These are phyloP conservation scores for Bruguiera sexangula DNA, from an alignment of 345 rosid genomes.

Conservation along the genomic window DNA sequence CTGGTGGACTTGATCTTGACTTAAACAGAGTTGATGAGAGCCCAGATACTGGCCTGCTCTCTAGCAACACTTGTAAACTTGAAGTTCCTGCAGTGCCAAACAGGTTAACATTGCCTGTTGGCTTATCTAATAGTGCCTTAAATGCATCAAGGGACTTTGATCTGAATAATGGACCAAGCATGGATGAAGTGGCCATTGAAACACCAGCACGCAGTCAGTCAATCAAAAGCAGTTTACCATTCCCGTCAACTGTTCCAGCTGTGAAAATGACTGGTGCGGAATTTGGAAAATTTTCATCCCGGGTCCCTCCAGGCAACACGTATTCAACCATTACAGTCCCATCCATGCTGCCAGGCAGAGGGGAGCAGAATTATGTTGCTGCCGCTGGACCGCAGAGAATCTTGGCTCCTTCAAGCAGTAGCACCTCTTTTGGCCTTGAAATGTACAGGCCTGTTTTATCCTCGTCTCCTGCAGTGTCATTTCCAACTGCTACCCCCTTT, in stretches of 20 bases:
- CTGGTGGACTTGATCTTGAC: slow-evolving; percentile 81
- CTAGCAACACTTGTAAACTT: slow-evolving; percentile 35
- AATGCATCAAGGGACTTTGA: slow-evolving; percentile 65
- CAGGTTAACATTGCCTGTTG: slow-evolving; percentile 31
- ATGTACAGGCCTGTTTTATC: slow-evolving; percentile 61
- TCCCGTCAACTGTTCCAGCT: slow-evolving; percentile 54
- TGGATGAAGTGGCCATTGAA: slow-evolving; percentile 53
- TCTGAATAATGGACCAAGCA: slow-evolving; percentile 75
- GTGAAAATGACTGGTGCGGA: slow-evolving; percentile 46
- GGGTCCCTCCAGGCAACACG: slow-evolving; percentile 57
- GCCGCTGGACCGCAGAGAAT: slow-evolving; percentile 61
- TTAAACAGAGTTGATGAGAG: slow-evolving; percentile 69
- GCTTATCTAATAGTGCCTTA: slow-evolving; percentile 33
- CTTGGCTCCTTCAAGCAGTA: slow-evolving; percentile 47
- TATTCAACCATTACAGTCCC: slow-evolving; percentile 59
- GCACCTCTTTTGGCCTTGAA: slow-evolving; percentile 56
- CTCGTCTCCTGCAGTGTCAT: slow-evolving; percentile 74
- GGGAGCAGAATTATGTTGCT: slow-evolving; percentile 61
- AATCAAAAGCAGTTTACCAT: slow-evolving; percentile 36
- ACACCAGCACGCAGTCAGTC: slow-evolving; percentile 43
- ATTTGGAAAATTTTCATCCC: slow-evolving; percentile 50
- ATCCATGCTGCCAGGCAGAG: slow-evolving; percentile 58
- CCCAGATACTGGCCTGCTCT: slow-evolving; percentile 39
- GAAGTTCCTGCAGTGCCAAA: slow-evolving; percentile 37
- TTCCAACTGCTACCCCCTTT: slow-evolving; percentile 48